Base-by-base conservation (phyloP, 139 green algal genomes). In the Micractinium conductrix region DNA sequence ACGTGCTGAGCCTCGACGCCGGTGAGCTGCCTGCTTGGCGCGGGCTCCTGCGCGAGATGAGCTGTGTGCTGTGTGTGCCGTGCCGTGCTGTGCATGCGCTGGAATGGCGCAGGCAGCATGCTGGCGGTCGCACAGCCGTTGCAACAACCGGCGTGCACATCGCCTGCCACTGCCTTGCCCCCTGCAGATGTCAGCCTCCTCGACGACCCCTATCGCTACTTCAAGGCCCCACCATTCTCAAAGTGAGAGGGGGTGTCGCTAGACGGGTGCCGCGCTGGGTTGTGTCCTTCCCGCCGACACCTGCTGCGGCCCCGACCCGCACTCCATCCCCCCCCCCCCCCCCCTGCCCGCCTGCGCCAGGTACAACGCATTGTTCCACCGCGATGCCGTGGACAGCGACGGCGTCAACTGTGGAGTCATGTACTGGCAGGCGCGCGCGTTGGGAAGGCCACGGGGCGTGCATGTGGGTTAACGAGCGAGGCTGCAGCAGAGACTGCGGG, bases 361-460 rank as follows among this genome's bases (percentile, higher is more conserved):
- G 35, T 72, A 72, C 17, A 72, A 72, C 26, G 65, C 65, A 4
- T 12, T 42, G n/a, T 72, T 72, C 12, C 65, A 72, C 37, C 65
- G 65, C 1, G 65, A 72, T 44, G 65, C 10, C 53, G 8, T 62
- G 53, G 24, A 21, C 53, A 62, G 53, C 65, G 43, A 72, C 17
- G 65, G 65, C n/a, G 65, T 72, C 65, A 72, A 72, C n/a, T 72
- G 65, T 33, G 65, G 65, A 33, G 17, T 72, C 33, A 72, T 72
- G 65, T 72, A 72, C 33, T 72, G 65, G 65, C 53, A 62, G 53
- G 53, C 14, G 48, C 48, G 48, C 12, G 48, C n/a, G n/a, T n/a
- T n/a, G n/a, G n/a, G n/a, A n/a, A n/a, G n/a, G n/a, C n/a, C n/a
- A n/a, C n/a, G n/a, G n/a, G n/a, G n/a, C n/a, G n/a, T n/a, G n/a